Percentiles rank a stretch among this genome's conserved stretches.
These are phyloP conservation scores for Penicillium rolfsii DNA, from an alignment of 2,329 filamentous ascomycete genomes.

Conservation along the genomic window DNA sequence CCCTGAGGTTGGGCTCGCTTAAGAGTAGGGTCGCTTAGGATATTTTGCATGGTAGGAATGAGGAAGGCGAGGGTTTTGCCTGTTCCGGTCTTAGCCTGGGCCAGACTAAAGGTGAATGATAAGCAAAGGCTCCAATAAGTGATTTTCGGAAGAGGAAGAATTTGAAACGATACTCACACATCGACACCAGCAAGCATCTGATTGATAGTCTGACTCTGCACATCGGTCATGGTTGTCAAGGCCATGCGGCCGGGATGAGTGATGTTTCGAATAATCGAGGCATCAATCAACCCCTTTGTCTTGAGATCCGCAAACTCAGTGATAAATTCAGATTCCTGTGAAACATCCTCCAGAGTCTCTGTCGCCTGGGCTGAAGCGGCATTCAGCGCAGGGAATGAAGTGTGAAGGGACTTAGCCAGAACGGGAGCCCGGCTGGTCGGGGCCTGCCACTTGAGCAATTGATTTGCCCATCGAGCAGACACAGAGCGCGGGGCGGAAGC, in stretches of 20 bases:
- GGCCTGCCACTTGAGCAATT: slow-evolving; percentile 35
- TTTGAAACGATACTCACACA: slow-evolving; percentile 62
- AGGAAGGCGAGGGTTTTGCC: slow-evolving; percentile 96
- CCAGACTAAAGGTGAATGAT: slow-evolving; percentile 60
- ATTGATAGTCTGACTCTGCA: slow-evolving; percentile 82
- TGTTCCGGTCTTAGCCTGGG: slow-evolving; percentile 94
- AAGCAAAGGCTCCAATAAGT: slow-evolving; percentile 19
- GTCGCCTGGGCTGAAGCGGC: slow-evolving; percentile 31
- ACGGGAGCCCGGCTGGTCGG: slow-evolving; percentile 24
- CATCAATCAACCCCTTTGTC: slow-evolving; percentile 57
- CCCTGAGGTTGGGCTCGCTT: slow-evolving; percentile 13
- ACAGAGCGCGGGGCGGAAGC: slow-evolving; percentile 37
- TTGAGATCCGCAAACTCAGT: slow-evolving; percentile 47
- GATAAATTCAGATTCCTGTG: slow-evolving; percentile 28
- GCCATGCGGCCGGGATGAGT: slow-evolving; percentile 65
- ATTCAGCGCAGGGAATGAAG: slow-evolving; percentile 33
- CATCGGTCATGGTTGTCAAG: slow-evolving; percentile 86
- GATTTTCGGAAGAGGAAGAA: background rate
- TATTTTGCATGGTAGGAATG: slow-evolving; percentile 79
- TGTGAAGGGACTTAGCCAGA: slow-evolving; percentile 35
- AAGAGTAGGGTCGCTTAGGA: slow-evolving; percentile 68
- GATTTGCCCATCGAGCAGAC: slow-evolving; percentile 33
- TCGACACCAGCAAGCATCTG: slow-evolving; percentile 79
- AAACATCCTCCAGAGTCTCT: slow-evolving; percentile 17
- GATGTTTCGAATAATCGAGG: slow-evolving; percentile 68